Base-by-base conservation (phyloP, 805 yeast genomes). In the Ogataea neopini region DNA sequence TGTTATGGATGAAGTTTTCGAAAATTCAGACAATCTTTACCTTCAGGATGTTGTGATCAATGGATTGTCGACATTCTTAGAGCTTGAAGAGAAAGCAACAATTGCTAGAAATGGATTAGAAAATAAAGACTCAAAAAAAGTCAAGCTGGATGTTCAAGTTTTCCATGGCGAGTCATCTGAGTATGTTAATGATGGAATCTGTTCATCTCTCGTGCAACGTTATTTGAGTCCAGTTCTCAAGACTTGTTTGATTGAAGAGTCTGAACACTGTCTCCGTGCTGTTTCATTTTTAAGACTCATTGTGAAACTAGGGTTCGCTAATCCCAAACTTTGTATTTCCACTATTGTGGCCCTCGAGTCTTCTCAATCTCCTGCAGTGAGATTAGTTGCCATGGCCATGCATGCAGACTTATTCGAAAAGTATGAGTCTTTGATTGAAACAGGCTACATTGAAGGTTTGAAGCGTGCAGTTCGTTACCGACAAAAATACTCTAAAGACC, bases 261-360 rank as follows among this genome's bases (percentile, higher is more conserved):
- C 49, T 0, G 74, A 71, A 3, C 66, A 65, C 39, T 77, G 88
- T 1, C 63, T 69, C 23, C 61, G 73, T 1, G 83, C 88, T 0
- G 73, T 83, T 3, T 69, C 73, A 26, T 80, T 82, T 50, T 58
- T 88, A 36, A 79, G 75, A 45, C 62, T 78, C 36, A 77, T 84
- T 19, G 74, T 84, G 8, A 73, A 73, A 23, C 72, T 81, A 45
- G 96, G 96, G 0, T 84, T 79, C 63, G 84, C 86, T 0, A 87
- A 85, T 58, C 96, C 96, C 1, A 76, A 86, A 47, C 57, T 77
- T 4, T 79, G 88, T 57, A 76, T 84, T 5, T 78, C 90, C 0
- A 83, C 90, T 0, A 72, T 87, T 0, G 75, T 88, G 47, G 92
- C 92, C 0, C 67, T 89, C 29, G 82, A 83, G 48, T 72, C 86